Base-by-base conservation (phyloP, 75 land plant species). In the Azolla pinnata region DNA sequence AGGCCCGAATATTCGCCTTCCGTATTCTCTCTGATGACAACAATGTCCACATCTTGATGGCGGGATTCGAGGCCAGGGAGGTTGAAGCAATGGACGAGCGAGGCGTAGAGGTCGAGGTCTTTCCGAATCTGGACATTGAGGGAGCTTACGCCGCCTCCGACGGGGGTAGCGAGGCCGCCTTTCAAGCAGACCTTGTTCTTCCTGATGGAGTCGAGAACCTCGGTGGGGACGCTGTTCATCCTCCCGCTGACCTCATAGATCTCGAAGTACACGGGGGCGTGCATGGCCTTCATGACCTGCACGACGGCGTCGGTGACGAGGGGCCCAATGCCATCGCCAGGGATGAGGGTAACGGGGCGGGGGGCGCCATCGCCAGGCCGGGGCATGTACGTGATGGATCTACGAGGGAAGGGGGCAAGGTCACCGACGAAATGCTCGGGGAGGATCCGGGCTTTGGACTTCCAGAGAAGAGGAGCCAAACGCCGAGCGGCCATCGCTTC, bases 1-100 rank as follows among this genome's bases (percentile, higher is more conserved):
- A 85, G 69, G 8, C 88, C 88, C 8, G 88, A 65, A 62, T 84
- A 84, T 76, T 84, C 88, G 10, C 88, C 88, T 79, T 84, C 88
- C 4, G 88, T 84, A 38, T 82, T 84, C 86, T 84, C 88, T 46
- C 88, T 64, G 33, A 84, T 84, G 24, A 84, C 88, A 19, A 84
- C 88, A 52, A 84, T 84, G 60, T 84, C 77, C 2, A 84, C 88
- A 56, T 84, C 75, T 18, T 84, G 82, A 40, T 84, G 88, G 34
- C 88, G 61, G 4, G 88, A 78, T 21, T 81, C 78, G 2, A 84
- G 54, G 0, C 88, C 88, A 1, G 86, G 76, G 17, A 82, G 68
- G 45, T 84, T 84, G 51, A 79, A 82, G 66, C 88, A 84, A 45
- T 82, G 72, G 10, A 84, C 88, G 8, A 84, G 69, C 7, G 88